Evolutionary conservation across 345 rosid species (phyloP), one percentile per base, ranked within the genome.

Genomic region (Citrus trifoliata): DNA sequence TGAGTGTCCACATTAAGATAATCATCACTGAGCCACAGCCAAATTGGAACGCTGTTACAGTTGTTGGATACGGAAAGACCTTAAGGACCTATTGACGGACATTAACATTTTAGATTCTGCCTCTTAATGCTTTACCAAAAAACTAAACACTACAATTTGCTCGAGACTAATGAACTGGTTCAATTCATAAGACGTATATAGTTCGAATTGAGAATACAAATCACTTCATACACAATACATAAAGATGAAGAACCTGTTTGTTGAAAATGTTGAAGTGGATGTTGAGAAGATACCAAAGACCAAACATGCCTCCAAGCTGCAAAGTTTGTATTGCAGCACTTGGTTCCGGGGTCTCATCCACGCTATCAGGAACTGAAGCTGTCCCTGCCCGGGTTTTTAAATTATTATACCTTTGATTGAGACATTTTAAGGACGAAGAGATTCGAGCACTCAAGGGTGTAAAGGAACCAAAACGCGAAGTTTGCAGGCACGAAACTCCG

Each of bases 1-100:
- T 92, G 9, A 86, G 62, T 32, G 91, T 68, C 98, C 99, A 95
- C 98, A 88, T 92, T 38, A 75, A 70, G 35, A 87, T 38, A 64
- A 93, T 79, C 76, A 88, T 85, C 67, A 91, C 58, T 32, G 92
- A 84, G 64, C 97, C 99, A 84, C 98, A 92, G 0, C 95, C 97
- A 19, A 86, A 79, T 48, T 93, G 92, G 82, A 91, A 93, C 4
- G 98, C 92, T 30, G 98, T 91, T 2, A 95, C 86, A 16, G 97
- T 93, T 38, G 95, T 90, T 77, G 98, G 98, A 87, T 88, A 95
- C 64, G 98, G 90, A 85, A 74, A 91, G 61, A 84, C 89, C 86
- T 82, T 90, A 59, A 93, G 92, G 32, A 95, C 93, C 98, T 94
- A 65, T 30, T 75, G 32, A 32, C 73, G 67, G n/a, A 37, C n/a